Percentiles rank a stretch among this genome's conserved stretches.
phyloP scores from a whole-genome alignment of 2,329 filamentous ascomycete genomes.

The Calonectria fujianensis region DNA sequence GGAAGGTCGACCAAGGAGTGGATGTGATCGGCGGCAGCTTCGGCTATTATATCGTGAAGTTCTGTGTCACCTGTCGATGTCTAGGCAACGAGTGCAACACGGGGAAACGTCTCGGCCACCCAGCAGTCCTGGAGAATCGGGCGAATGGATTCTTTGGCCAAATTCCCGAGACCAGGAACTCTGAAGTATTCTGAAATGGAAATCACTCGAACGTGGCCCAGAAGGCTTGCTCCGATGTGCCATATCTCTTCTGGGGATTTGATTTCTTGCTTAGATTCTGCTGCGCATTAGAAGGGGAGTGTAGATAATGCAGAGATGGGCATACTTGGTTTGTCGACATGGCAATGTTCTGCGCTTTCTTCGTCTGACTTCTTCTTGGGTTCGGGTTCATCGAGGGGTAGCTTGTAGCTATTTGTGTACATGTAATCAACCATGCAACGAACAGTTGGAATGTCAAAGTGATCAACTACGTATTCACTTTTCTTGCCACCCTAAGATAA shows the following conservation, averaged over 20 bases:
- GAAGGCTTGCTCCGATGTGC: constrained; percentile 22
- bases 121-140: constrained; percentile 10
- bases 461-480: constrained; percentile 1
- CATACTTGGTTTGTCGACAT: background rate
- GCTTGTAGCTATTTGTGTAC: background rate
- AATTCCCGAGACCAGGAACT: constrained; percentile 39
- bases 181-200: constrained; percentile 49
- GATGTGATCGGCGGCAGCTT: background rate
- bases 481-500: background rate
- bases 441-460: background rate
- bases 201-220: constrained; percentile 49
- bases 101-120: background rate
- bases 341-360: background rate
- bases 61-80: constrained; percentile 3
- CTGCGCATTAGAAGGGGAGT: background rate
- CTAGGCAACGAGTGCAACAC: constrained; percentile 18
- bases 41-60: background rate
- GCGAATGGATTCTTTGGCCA: constrained; percentile 39
- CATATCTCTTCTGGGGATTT: background rate
- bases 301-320: background rate
- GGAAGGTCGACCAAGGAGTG: background rate
- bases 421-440: constrained; percentile 2
- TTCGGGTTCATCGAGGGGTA: background rate
- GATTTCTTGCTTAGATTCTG: background rate
- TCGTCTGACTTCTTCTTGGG: background rate